Conservation (phyloP, 441 rosid species). For the Pelargonium cotyledonis region DNA sequence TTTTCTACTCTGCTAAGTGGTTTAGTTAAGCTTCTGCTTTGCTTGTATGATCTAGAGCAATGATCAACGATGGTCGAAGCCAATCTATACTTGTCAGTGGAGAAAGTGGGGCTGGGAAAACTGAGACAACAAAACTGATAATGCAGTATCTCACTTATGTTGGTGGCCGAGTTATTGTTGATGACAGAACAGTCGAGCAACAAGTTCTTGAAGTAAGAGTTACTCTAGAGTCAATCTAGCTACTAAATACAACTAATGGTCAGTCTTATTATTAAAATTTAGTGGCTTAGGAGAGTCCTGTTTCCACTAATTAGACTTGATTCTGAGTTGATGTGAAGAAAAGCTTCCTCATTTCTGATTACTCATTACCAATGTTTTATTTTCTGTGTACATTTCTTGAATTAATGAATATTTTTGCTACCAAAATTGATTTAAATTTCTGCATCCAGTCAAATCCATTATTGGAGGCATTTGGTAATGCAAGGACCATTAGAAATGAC, state of each 20-base stretch:
- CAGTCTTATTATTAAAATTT: neutral
- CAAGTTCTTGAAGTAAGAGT: constrained; percentile 62
- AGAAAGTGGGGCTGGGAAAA: constrained; percentile 80
- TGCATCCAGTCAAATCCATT: constrained; percentile 96
- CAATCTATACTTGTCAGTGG: constrained; percentile 73
- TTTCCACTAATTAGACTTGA: neutral
- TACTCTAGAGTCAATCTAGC: constrained; percentile 13
- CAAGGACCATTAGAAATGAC: constrained; percentile 97
- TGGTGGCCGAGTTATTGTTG: constrained; percentile 52
- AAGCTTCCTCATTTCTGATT: neutral
- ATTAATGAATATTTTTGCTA: constrained; percentile 9
- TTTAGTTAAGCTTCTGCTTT: constrained; percentile 7
- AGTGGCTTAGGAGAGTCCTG: neutral
- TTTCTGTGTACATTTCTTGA: neutral
- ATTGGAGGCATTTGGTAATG: constrained; percentile 98
- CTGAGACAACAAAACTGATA: constrained; percentile 79
- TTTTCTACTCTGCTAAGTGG: constrained; percentile 42
- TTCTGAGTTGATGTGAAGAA: neutral
- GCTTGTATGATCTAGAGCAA: constrained; percentile 37
- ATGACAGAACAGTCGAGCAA: constrained; percentile 68
- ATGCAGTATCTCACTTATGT: constrained; percentile 66
- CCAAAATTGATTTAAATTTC: constrained; percentile 9
- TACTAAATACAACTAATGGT: neutral
- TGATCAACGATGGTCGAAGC: constrained; percentile 61
- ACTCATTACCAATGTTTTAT: neutral